Evolutionary conservation across 441 rosid genomes (phyloP), one percentile per base, ranked within the genome.

Genomic region (Pelargonium fulgidum): DNA sequence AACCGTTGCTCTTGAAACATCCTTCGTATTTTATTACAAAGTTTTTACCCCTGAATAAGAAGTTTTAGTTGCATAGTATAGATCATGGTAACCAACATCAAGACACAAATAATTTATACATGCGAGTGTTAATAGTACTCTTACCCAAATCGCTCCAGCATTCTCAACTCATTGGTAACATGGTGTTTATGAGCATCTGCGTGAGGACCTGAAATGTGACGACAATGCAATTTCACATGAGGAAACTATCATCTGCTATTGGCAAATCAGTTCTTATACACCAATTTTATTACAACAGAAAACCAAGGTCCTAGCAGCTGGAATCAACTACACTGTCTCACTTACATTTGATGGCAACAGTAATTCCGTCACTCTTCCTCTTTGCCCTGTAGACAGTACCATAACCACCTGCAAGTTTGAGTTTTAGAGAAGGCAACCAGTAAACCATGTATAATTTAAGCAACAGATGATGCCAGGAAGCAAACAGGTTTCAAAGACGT

Each of bases 61-160:
- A 70, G 65, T 45, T 68, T 65, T 16, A 62, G 45, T 39, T 72
- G 67, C 59, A 22, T 73, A 69, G 41, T 36, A 36, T 64, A 22
- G n/a, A 41, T 29, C 62, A 62, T 19, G 56, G 66, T 2, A 52
- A 66, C 12, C 33, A 24, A 36, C 24, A 12, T 68, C 16, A 16
- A 68, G 26, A 45, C 13, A 33, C 68, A 65, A 54, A 6, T 67
- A 36, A 36, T 36, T 36, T 36, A 5, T 36, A 54, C 42, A 22
- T 14, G 64, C 33, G 2, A 68, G 66, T 44, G 48, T 67, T 48
- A 20, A 24, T 2, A 64, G 64, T 52, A 77, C 68, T 22, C 76
- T 76, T 81, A 80, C 99, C 99, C 99, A 71, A 93, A 93, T 67
- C 86, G 91, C 76, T 93, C 95, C 76, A 93, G 78, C 95, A 90